Percentiles rank a stretch among this genome's conserved stretches.
Evolutionary conservation across 805 yeast species (phyloP).

Genomic region (Ogataea sp.): DNA sequence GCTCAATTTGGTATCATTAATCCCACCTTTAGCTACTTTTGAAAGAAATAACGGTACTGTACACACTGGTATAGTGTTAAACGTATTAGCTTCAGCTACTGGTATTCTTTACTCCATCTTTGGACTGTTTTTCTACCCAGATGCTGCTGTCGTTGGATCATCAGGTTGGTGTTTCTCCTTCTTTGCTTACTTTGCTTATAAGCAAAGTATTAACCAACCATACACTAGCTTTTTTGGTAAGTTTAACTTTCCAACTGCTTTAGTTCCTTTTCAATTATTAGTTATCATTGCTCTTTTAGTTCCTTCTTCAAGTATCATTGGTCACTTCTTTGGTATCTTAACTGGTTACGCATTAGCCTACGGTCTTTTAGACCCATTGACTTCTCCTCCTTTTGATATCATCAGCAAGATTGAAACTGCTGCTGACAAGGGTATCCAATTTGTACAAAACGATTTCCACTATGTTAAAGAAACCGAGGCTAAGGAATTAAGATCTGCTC

Average conservation of each 20-base stretch:
- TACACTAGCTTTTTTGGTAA: slow-evolving; percentile 23
- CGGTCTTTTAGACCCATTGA: slow-evolving; percentile 48
- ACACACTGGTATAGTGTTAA: slow-evolving; percentile 74
- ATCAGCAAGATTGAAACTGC: slow-evolving; percentile 58
- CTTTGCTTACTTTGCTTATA: slow-evolving; percentile 50
- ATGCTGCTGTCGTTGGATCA: slow-evolving; percentile 53
- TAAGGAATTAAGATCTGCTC: background rate
- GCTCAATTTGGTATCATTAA: slow-evolving; percentile 48
- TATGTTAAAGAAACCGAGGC: slow-evolving; percentile 1
- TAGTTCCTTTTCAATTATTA: slow-evolving; percentile 48
- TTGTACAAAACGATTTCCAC: slow-evolving; percentile 34
- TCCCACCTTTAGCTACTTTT: slow-evolving; percentile 53
- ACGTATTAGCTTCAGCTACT: slow-evolving; percentile 59
- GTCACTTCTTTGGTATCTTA: slow-evolving; percentile 60
- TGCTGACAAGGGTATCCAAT: slow-evolving; percentile 38
- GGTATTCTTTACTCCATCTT: slow-evolving; percentile 55
- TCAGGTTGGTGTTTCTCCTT: slow-evolving; percentile 72
- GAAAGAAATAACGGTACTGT: slow-evolving; percentile 77
- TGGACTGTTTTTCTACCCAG: slow-evolving; percentile 43
- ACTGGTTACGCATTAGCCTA: slow-evolving; percentile 58
- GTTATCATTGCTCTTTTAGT: slow-evolving; percentile 40
- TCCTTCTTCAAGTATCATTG: slow-evolving; percentile 65
- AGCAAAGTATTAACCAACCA: slow-evolving; percentile 27
- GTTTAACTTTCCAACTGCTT: slow-evolving; percentile 47
- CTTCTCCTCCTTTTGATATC: slow-evolving; percentile 57